Percentiles rank a stretch among this genome's conserved stretches.
These are phyloP conservation scores for Salvia splendens DNA, from an alignment of 257 asterid species.

Conservation along the genomic window DNA sequence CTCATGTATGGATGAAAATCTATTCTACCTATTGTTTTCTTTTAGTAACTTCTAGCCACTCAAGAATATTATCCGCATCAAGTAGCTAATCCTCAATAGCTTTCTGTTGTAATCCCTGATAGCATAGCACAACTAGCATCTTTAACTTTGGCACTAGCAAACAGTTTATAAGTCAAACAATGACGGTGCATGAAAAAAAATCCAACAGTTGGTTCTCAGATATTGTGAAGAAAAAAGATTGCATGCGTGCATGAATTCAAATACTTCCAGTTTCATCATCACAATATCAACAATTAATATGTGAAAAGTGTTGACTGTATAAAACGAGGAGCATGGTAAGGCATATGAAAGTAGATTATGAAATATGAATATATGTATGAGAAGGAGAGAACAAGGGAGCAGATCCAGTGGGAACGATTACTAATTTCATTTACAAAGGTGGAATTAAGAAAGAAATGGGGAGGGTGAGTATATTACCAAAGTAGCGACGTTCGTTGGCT, in stretches of 20 bases:
- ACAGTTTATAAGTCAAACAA: not conserved
- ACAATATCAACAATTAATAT: not conserved
- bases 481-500: constrained; percentile 95
- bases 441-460: not conserved
- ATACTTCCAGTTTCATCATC: not conserved
- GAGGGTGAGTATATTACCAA: constrained; percentile 46
- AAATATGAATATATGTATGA: constrained; percentile 4
- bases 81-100: not conserved
- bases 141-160: not conserved
- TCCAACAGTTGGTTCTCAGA: not conserved
- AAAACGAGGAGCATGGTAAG: not conserved
- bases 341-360: not conserved
- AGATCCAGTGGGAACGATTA: not conserved
- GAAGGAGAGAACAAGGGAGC: not conserved
- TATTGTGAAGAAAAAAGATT: not conserved
- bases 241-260: not conserved
- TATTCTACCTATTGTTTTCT: not conserved
- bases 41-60: not conserved
- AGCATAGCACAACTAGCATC: constrained; percentile 21
- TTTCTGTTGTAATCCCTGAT: not conserved
- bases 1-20: not conserved
- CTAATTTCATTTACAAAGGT: constrained; percentile 8
- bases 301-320: too few relatives aligned
- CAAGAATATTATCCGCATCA: not conserved
- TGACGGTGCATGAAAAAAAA: not conserved